Base-by-base conservation (phyloP, 352 stramenopile species). In the Thalassiosira mediterranea region DNA sequence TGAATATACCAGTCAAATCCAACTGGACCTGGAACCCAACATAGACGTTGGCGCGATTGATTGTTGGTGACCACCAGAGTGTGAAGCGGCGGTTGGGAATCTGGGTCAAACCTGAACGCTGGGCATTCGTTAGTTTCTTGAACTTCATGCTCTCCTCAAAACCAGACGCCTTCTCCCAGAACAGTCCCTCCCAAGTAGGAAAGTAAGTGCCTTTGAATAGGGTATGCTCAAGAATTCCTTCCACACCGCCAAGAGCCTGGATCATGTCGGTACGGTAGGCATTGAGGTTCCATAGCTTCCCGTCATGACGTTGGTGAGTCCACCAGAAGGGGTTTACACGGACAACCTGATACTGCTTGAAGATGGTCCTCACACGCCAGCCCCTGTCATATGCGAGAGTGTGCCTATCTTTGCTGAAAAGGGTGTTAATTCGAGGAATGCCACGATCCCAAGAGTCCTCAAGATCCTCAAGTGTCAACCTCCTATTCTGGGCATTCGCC, bases 231-330 rank as follows among this genome's bases (percentile, higher is more conserved):
- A 99, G 82, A 88, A 99, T 99, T 64, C 97, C 97, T 92, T 99
- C 97, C 3, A 99, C 97, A 65, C 97, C 97, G 77, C 97, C 97
- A 21, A 99, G 89, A 17, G 97, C 97, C 82, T 99, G 97, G 72
- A 99, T 99, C 95, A 99, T 98, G 90, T 99, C 97, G 38, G 97
- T 99, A 60, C 97, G 95, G 79, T 99, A 99, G 60, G 99, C 98
- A 90, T 99, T 99, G 21, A 99, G 81, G 88, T 99, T 99, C 97
- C 97, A 99, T 29, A 99, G 85, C 77, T 99, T 99, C 72, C 97
- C 97, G 87, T 99, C 97, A 81, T 99, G 97, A 2, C 97, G 94
- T 74, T 91, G 84, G 67, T 93, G 89, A 15, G 97, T 99, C 97
- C 97, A 99, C 96, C 97, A 99, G 82, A 99, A 99, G 29, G 97